Conservation (phyloP, 1,284 basidiomycete species). For the Phenoliferia sp. region DNA sequence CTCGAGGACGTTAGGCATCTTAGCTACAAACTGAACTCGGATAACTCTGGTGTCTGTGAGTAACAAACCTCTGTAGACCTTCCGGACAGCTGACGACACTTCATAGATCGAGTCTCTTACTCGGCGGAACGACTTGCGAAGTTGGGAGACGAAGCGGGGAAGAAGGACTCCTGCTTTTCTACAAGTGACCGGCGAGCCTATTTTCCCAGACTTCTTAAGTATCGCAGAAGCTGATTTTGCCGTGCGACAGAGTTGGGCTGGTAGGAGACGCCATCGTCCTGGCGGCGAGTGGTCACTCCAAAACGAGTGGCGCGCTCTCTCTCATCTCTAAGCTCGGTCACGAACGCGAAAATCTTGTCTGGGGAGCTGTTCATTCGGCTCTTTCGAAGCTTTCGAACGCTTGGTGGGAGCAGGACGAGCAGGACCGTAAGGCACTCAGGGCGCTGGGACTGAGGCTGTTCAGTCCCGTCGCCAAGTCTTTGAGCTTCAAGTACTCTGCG, state of each 20-base stretch:
- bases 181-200: constrained; percentile 42
- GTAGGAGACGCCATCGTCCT: constrained; percentile 44
- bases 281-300: constrained; percentile 42
- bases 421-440: constrained; percentile 49
- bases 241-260: constrained; percentile 38
- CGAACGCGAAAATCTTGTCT: constrained; percentile 55
- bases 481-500: constrained; percentile 72
- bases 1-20: constrained; percentile 54
- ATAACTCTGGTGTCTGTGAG: constrained; percentile 72
- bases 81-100: neutral
- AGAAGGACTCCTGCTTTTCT: constrained; percentile 61
- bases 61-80: neutral
- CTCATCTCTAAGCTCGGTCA: constrained; percentile 33
- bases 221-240: neutral
- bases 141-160: constrained; percentile 75
- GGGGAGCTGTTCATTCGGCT: constrained; percentile 52
- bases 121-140: constrained; percentile 73
- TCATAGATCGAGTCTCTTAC: constrained; percentile 77
- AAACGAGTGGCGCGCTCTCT: constrained; percentile 40
- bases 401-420: constrained; percentile 78
- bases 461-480: constrained; percentile 67
- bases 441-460: constrained; percentile 45
- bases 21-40: constrained; percentile 81
- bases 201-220: constrained; percentile 23
- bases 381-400: constrained; percentile 58